Conservation (phyloP, 768 basidiomycete genomes). For the Termitomyces heimii region DNA sequence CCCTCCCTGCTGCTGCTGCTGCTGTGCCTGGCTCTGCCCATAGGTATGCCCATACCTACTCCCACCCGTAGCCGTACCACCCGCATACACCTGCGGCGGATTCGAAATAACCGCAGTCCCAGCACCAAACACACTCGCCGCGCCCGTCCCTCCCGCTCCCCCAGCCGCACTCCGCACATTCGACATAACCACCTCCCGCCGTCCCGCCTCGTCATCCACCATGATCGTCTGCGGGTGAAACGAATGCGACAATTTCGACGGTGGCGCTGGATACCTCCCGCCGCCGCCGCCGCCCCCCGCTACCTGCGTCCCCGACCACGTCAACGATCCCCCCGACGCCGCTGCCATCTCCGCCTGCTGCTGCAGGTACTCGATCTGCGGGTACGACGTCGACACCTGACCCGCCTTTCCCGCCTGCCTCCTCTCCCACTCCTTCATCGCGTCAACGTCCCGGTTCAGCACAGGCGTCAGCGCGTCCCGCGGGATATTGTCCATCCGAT, state of each 20-base stretch:
- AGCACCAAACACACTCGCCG: constrained; percentile 35
- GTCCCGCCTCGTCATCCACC: constrained; percentile 51
- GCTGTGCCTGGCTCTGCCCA: constrained; percentile 34
- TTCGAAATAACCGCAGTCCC: constrained; percentile 55
- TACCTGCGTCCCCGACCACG: constrained; percentile 35
- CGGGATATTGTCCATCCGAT: constrained; percentile 87
- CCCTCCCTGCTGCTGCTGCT: constrained; percentile 26
- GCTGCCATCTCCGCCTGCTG: constrained; percentile 87
- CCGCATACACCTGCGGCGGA: constrained; percentile 69
- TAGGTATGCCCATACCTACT: constrained; percentile 62
- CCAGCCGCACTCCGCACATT: constrained; percentile 65
- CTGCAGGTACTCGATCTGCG: constrained; percentile 86
- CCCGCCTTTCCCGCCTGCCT: constrained; percentile 69
- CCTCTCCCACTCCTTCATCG: constrained; percentile 94
- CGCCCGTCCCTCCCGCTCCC: constrained; percentile 28
- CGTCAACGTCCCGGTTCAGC: constrained; percentile 82
- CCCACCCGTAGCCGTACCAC: constrained; percentile 43
- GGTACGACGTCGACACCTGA: constrained; percentile 68
- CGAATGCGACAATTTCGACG: constrained; percentile 58
- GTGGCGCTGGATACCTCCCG: constrained; percentile 57
- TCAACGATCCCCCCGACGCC: constrained; percentile 54
- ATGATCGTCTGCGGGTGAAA: constrained; percentile 64
- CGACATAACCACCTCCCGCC: constrained; percentile 74
- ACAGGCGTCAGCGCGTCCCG: constrained; percentile 90
- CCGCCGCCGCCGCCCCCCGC: constrained; percentile 18